phyloP scores from a whole-genome alignment of 441 rosid genomes.

The Aquilaria agallochum region DNA sequence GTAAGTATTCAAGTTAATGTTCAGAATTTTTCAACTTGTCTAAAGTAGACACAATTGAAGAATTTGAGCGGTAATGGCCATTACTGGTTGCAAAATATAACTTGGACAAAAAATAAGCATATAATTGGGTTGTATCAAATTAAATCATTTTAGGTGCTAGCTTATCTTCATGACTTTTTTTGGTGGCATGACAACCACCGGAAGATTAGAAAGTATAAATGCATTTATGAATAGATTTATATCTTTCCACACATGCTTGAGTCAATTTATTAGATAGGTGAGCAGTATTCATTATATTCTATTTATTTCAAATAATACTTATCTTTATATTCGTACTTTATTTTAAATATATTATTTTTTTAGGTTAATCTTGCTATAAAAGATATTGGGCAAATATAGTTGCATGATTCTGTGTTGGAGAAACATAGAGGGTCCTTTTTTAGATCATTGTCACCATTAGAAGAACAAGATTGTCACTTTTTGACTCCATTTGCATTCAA shows the following conservation, averaged over 20 bases:
- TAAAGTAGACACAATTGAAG: neutral
- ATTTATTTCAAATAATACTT: neutral
- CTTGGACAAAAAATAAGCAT: neutral
- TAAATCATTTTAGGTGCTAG: neutral
- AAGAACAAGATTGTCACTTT: neutral
- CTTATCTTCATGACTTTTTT: slow-evolving; percentile 1
- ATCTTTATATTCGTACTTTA: neutral
- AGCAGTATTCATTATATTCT: neutral
- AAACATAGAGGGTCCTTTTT: neutral
- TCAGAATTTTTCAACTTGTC: neutral
- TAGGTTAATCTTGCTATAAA: slow-evolving; percentile 1
- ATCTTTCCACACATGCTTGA: neutral
- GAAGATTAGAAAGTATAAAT: neutral
- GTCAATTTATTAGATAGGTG: neutral
- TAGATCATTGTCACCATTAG: neutral
- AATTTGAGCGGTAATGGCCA: slow-evolving; percentile 1
- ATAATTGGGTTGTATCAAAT: neutral
- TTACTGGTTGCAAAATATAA: neutral
- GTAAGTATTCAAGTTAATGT: slow-evolving; percentile 3
- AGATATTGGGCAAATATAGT: neutral
- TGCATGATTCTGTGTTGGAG: neutral
- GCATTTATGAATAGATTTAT: too few relatives aligned
- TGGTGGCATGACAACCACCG: neutral
- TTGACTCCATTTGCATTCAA: too few relatives aligned
- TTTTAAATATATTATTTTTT: too few relatives aligned